Percentiles rank a stretch among this genome's conserved stretches.
These are phyloP conservation scores for Elongisporangium prolatum DNA, from an alignment of 352 stramenopile genomes.

Conservation along the genomic window DNA sequence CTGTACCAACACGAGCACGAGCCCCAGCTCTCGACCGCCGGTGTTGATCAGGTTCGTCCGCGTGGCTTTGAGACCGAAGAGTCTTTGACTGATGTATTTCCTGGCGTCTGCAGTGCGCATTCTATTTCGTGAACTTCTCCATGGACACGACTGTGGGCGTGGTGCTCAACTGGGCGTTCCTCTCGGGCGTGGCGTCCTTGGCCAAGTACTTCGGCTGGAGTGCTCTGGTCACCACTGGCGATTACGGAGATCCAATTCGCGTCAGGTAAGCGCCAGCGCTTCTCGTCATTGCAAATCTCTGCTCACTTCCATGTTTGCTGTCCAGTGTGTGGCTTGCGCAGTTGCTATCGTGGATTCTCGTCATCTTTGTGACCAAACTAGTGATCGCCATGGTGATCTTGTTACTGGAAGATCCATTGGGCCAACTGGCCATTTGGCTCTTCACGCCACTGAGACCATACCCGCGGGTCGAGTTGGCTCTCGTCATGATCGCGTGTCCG, in stretches of 20 bases:
- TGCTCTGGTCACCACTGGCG: slow-evolving; percentile 53
- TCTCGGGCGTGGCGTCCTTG: slow-evolving; percentile 49
- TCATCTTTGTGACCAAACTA: slow-evolving; percentile 79
- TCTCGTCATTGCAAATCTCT: not conserved
- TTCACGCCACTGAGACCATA: slow-evolving; percentile 67
- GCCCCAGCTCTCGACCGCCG: slow-evolving; percentile 21
- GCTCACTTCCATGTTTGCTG: not conserved
- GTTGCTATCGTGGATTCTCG: slow-evolving; percentile 69
- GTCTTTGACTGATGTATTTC: slow-evolving; percentile 4
- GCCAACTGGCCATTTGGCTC: slow-evolving; percentile 46
- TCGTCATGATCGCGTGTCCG: slow-evolving; percentile 88
- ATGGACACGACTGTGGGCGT: slow-evolving; percentile 84
- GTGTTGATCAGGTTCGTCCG: slow-evolving; percentile 48
- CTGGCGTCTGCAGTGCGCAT: slow-evolving; percentile 47
- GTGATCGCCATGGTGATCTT: slow-evolving; percentile 70
- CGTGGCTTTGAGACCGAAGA: not conserved
- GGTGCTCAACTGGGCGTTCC: slow-evolving; percentile 78
- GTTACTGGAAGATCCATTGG: slow-evolving; percentile 59
- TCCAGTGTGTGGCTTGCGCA: slow-evolving; percentile 64
- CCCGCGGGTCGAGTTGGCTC: slow-evolving; percentile 62
- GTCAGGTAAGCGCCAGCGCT: slow-evolving; percentile 18
- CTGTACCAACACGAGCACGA: slow-evolving; percentile 61
- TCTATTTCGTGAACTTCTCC: slow-evolving; percentile 89
- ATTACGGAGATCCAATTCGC: slow-evolving; percentile 75
- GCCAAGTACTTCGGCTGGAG: slow-evolving; percentile 55